phyloP scores from a whole-genome alignment of 2,329 filamentous ascomycete genomes.

The Fusarium sublunatum region DNA sequence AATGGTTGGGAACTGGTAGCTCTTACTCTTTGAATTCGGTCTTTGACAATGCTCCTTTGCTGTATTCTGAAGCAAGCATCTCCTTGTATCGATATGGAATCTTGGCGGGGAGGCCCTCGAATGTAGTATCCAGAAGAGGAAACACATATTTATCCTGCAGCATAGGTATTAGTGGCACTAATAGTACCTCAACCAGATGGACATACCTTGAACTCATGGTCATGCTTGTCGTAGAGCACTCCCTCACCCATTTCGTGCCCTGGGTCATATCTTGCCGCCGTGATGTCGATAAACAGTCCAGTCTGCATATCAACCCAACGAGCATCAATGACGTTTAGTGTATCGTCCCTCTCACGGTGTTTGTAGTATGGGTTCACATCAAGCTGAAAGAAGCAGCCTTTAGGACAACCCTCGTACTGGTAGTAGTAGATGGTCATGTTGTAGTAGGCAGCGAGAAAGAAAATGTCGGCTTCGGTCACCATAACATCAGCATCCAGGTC shows the following conservation, averaged over 20 bases:
- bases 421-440: constrained; percentile 67
- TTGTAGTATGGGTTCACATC: constrained; percentile 60
- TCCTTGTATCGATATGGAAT: constrained; percentile 73
- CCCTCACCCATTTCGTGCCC: constrained; percentile 57
- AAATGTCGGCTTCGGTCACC: constrained; percentile 73
- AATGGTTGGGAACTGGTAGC: neutral
- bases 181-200: too few species aligned
- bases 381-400: constrained; percentile 60
- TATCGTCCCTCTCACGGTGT: constrained; percentile 53
- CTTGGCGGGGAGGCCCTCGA: constrained; percentile 73
- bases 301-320: constrained; percentile 61
- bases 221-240: constrained; percentile 63
- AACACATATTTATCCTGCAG: constrained; percentile 68
- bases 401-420: constrained; percentile 51
- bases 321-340: constrained; percentile 59
- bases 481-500: constrained; percentile 83
- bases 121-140: constrained; percentile 74
- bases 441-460: constrained; percentile 72
- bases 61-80: constrained; percentile 69
- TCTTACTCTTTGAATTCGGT: constrained; percentile 65
- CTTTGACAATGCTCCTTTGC: constrained; percentile 60
- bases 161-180: neutral
- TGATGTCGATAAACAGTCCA: constrained; percentile 64
- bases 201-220: constrained; percentile 60
- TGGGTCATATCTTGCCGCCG: constrained; percentile 61